Conservation (phyloP, 2,329 filamentous ascomycete species). For the Neophaeococcomyces mojaviensis region DNA sequence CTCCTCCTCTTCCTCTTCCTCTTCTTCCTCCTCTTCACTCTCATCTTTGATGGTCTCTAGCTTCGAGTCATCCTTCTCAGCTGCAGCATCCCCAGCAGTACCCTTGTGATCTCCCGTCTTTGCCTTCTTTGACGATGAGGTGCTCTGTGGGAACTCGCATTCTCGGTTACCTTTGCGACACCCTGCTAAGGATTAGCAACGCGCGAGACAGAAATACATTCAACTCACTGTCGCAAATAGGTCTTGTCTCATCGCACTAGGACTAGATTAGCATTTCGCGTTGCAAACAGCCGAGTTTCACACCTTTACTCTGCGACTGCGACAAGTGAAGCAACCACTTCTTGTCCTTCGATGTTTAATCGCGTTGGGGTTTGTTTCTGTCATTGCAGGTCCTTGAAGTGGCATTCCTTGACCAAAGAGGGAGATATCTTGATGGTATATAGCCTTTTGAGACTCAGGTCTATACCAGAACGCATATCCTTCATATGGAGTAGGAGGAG, state of each 20-base stretch:
- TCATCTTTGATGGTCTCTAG: constrained; percentile 23
- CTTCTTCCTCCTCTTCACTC: constrained; percentile 19
- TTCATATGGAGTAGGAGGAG: constrained; percentile 30
- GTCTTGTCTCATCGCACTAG: constrained; percentile 83
- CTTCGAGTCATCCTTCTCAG: constrained; percentile 10
- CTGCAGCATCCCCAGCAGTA: constrained; percentile 9
- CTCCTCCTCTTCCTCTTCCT: constrained; percentile 4
- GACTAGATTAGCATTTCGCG: constrained; percentile 2
- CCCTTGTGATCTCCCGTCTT: constrained; percentile 37
- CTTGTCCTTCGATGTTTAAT: constrained; percentile 81
- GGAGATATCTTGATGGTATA: constrained; percentile 26
- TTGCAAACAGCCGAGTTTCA: constrained; percentile 8
- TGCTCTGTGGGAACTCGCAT: constrained; percentile 76
- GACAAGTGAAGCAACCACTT: constrained; percentile 89
- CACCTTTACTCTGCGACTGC: constrained; percentile 75
- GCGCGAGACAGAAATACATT: constrained; percentile 7
- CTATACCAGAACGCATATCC: constrained; percentile 39
- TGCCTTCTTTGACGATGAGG: constrained; percentile 39
- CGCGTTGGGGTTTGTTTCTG: constrained; percentile 46
- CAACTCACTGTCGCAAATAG: constrained; percentile 66
- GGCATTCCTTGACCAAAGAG: constrained; percentile 24
- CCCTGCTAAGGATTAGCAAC: constrained; percentile 40
- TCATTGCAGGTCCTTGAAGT: constrained; percentile 12
- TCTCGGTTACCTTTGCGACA: constrained; percentile 88
- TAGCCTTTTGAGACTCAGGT: constrained; percentile 24